These are phyloP conservation scores for Starmera quercuum DNA, from an alignment of 805 yeast genomes.

Conservation along the genomic window DNA sequence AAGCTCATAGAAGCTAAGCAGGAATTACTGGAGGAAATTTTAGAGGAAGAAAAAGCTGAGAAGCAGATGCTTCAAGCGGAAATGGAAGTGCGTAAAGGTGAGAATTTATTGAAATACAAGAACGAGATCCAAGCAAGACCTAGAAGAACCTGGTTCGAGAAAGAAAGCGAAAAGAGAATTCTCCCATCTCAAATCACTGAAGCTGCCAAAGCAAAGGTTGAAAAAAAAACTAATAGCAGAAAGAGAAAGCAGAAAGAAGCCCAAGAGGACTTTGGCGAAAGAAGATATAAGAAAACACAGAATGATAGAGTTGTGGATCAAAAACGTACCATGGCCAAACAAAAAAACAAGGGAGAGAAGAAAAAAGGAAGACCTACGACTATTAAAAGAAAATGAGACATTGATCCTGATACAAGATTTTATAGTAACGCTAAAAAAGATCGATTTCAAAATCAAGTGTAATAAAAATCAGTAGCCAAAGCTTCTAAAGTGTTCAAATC, in stretches of 20 bases:
- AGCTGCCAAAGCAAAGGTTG: constrained; percentile 25
- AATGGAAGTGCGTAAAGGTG: constrained; percentile 81
- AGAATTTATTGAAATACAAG: constrained; percentile 71
- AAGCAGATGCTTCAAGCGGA: constrained; percentile 86
- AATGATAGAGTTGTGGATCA: constrained; percentile 54
- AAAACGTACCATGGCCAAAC: constrained; percentile 29
- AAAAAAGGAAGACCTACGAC: constrained; percentile 21
- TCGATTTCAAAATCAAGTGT: constrained; percentile 10
- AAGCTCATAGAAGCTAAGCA: constrained; percentile 52
- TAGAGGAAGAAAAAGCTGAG: constrained; percentile 82
- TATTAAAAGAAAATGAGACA: constrained; percentile 12
- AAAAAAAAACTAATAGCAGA: constrained; percentile 51
- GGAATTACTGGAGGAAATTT: constrained; percentile 62
- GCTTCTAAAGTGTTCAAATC: constrained; percentile 16
- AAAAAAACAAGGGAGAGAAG: constrained; percentile 17
- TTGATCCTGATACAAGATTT: neutral
- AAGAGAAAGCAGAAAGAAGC: constrained; percentile 68
- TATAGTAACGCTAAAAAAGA: neutral
- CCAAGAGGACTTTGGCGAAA: constrained; percentile 39
- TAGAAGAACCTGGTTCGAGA: constrained; percentile 94
- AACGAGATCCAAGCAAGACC: constrained; percentile 86
- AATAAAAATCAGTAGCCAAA: constrained; percentile 19
- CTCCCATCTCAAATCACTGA: constrained; percentile 21
- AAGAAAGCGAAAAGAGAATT: constrained; percentile 33
- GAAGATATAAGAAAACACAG: constrained; percentile 77